Evolutionary conservation across 768 basidiomycete species (phyloP), one percentile per base, ranked within the genome.

Genomic region (Coprinopsis sp.): DNA sequence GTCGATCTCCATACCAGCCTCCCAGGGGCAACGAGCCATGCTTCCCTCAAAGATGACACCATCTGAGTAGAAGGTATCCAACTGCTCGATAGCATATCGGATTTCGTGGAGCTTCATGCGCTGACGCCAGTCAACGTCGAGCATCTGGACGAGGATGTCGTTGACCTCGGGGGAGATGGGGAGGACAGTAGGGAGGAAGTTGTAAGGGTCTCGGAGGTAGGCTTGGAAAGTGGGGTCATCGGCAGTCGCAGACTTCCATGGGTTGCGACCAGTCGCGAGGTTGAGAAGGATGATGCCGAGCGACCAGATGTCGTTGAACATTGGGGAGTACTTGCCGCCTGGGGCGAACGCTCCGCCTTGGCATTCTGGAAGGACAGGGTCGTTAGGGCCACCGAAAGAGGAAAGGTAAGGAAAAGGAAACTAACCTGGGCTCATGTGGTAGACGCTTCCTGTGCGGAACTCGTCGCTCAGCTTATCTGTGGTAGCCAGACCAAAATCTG

Each of bases 221-320:
- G 91, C 91, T 61, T 87, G 82, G 77, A 97, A 99, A 2, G 92
- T 96, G 51, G 88, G 87, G 65, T 98, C 95, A 42, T 81, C 74
- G 1, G 73, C 64, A 16, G 83, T 84, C n/a, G 95, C 94, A 16
- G 91, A 91, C 67, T 90, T 89, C 95, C 95, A 99, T 11, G 95
- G 95, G 60, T 98, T 97, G 46, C 95, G 84, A n/a, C 93, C 92
- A 31, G 91, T 96, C 37, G 89, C 85, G 40, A 99, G 81, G 64
- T 99, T 99, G 62, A 98, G 84, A 25, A 99, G 85, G 54, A 99
- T 91, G 58, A 99, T 91, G 38, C 93, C 95, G 44, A 98, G 73
- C 12, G 94, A 93, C 95, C 95, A 99, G 54, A 97, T 79, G 67
- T 99, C 95, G 67, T 96, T 96, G 61, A 79, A 81, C 57, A 83